Evolutionary conservation across 2,329 filamentous ascomycete species (phyloP).

Genomic region (Verticillium isaacii): DNA sequence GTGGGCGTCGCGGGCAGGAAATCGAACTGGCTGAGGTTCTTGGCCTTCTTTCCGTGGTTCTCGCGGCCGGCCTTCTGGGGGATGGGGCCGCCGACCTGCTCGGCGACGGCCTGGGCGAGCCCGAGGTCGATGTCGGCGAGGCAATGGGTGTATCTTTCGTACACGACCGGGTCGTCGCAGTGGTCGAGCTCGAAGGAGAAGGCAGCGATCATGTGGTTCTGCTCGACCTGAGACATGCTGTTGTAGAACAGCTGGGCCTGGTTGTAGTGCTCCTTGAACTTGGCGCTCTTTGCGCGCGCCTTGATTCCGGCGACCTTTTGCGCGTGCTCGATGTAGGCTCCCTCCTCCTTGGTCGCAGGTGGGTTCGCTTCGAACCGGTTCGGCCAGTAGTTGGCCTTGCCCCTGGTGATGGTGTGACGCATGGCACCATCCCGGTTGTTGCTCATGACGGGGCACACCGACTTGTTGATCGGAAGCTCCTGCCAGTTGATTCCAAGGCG

Average conservation of each 20-base stretch:
- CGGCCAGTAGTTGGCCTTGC: constrained; percentile 75
- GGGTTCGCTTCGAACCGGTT: constrained; percentile 63
- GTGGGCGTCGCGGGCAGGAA: constrained; percentile 58
- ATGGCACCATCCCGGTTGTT: constrained; percentile 71
- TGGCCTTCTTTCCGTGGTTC: constrained; percentile 66
- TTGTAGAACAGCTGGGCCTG: constrained; percentile 84
- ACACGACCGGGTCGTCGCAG: constrained; percentile 74
- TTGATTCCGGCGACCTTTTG: constrained; percentile 67
- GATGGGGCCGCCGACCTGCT: constrained; percentile 61
- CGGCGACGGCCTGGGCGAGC: constrained; percentile 64
- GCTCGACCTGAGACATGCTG: constrained; percentile 63
- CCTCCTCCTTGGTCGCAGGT: constrained; percentile 57
- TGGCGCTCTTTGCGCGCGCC: constrained; percentile 60
- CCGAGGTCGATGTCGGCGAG: constrained; percentile 68
- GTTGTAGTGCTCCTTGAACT: constrained; percentile 73
- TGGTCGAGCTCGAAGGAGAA: constrained; percentile 73
- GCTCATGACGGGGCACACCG: constrained; percentile 70
- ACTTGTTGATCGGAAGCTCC: constrained; percentile 72
- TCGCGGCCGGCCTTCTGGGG: constrained; percentile 45
- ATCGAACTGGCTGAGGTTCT: constrained; percentile 64
- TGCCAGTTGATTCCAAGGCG: constrained; percentile 72
- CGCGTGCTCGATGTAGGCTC: constrained; percentile 65
- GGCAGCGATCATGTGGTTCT: constrained; percentile 55
- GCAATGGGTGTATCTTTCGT: constrained; percentile 63
- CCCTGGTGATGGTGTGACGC: constrained; percentile 68